Conservation (phyloP, 2,329 filamentous ascomycete species). For the Colletotrichum siamense region DNA sequence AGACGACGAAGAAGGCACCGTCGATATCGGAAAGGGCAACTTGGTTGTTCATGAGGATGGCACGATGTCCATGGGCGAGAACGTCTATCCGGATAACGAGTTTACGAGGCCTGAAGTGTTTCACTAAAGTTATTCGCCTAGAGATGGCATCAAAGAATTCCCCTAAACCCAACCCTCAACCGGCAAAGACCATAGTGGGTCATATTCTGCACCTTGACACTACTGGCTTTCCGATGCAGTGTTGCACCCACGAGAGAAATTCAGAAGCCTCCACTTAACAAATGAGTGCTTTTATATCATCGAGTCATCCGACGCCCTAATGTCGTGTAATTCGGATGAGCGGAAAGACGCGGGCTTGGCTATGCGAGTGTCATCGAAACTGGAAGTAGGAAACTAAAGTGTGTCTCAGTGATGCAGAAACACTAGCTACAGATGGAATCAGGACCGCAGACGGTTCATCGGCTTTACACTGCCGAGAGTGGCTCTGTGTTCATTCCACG, state of each 20-base stretch:
- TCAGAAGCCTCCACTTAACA: background rate
- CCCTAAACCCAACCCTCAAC: background rate
- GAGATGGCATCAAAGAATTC: background rate
- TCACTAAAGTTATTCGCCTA: background rate
- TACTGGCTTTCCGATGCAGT: background rate
- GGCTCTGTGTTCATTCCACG: background rate
- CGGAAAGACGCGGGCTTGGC: background rate
- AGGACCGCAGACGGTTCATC: background rate
- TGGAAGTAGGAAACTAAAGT: background rate
- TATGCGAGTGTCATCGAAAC: background rate
- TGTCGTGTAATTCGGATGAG: background rate
- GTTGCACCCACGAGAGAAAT: background rate
- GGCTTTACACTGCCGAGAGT: background rate
- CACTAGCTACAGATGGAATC: background rate
- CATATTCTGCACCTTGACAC: background rate
- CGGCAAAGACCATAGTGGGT: background rate
- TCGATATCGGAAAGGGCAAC: background rate
- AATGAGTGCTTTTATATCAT: background rate
- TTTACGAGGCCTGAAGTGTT: background rate
- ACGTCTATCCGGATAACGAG: background rate
- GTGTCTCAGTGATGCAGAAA: background rate
- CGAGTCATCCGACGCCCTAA: background rate
- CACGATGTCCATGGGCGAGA: background rate
- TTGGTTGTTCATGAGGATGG: background rate
- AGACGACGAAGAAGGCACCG: background rate